phyloP scores from a whole-genome alignment of 345 rosid genomes.

The Kernera saxatilis region DNA sequence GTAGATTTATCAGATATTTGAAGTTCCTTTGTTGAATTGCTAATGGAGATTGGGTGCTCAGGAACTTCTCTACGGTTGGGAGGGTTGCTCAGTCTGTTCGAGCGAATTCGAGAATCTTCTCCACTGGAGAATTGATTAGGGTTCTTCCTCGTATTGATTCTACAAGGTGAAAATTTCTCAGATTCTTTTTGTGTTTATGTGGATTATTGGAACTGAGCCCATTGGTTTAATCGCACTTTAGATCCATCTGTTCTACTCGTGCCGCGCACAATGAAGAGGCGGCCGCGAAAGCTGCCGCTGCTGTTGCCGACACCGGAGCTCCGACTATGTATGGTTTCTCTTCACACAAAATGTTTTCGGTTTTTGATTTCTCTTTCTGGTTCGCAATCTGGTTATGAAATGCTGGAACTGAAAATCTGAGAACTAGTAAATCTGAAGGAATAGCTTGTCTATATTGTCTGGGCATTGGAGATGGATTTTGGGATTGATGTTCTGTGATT shows the following conservation, averaged over 20 bases:
- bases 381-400: not conserved
- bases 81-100: conserved; percentile 30
- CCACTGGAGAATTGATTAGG: conserved; percentile 13
- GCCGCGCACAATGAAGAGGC: conserved; percentile 73
- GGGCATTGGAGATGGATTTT: not conserved
- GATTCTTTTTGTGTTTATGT: not conserved
- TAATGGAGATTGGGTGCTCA: conserved; percentile 26
- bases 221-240: conserved; percentile 21
- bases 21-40: not conserved
- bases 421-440: not conserved
- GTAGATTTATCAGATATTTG: not conserved
- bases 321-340: conserved; percentile 69
- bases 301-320: conserved; percentile 55
- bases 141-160: conserved; percentile 34
- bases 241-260: conserved; percentile 43
- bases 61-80: conserved; percentile 34
- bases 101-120: conserved; percentile 19
- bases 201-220: not conserved
- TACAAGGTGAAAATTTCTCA: conserved; percentile 31
- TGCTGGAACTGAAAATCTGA: not conserved
- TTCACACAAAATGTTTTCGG: conserved; percentile 1
- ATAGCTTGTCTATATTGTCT: not conserved
- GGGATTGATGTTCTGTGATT: not conserved
- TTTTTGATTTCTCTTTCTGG: conserved; percentile 31
- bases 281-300: conserved; percentile 67